A percentile compares a stretch with the other conserved stretches of the same genome.
Conservation (phyloP, 805 yeast species). For the Kodamaea lidongshanica region DNA sequence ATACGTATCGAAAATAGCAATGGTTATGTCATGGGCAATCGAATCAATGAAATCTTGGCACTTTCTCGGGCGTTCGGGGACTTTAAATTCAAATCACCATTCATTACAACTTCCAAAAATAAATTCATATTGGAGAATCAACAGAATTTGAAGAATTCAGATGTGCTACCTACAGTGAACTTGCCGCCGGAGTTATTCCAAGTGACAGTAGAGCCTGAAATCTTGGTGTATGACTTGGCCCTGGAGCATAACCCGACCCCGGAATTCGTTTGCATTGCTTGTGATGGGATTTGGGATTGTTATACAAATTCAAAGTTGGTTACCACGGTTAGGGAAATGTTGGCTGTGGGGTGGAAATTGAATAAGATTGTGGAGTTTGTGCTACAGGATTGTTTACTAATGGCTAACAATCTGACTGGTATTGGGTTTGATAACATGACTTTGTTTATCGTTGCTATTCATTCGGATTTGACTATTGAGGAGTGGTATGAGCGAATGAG, state of each 20-base stretch:
- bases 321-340: conserved; percentile 48
- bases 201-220: conserved; percentile 40
- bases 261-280: conserved; percentile 38
- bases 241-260: conserved; percentile 14
- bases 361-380: conserved; percentile 54
- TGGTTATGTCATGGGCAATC: conserved; percentile 29
- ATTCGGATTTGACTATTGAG: conserved; percentile 40
- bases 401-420: conserved; percentile 71
- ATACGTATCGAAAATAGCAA: conserved; percentile 38
- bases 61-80: conserved; percentile 42
- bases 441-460: conserved; percentile 58
- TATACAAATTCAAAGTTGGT: conserved; percentile 51
- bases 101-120: conserved; percentile 25
- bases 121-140: conserved; percentile 23
- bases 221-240: conserved; percentile 30
- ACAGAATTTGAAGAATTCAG: not conserved
- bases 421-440: conserved; percentile 84
- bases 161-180: conserved; percentile 21
- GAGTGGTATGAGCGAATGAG: conserved; percentile 58
- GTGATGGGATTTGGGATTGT: conserved; percentile 46
- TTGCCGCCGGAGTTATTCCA: conserved; percentile 40
- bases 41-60: conserved; percentile 41
- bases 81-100: conserved; percentile 36
- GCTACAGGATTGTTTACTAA: conserved; percentile 58
- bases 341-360: conserved; percentile 51